These are phyloP conservation scores for Sphaerostilbella broomeana DNA, from an alignment of 2,329 filamentous ascomycete genomes.

Conservation along the genomic window DNA sequence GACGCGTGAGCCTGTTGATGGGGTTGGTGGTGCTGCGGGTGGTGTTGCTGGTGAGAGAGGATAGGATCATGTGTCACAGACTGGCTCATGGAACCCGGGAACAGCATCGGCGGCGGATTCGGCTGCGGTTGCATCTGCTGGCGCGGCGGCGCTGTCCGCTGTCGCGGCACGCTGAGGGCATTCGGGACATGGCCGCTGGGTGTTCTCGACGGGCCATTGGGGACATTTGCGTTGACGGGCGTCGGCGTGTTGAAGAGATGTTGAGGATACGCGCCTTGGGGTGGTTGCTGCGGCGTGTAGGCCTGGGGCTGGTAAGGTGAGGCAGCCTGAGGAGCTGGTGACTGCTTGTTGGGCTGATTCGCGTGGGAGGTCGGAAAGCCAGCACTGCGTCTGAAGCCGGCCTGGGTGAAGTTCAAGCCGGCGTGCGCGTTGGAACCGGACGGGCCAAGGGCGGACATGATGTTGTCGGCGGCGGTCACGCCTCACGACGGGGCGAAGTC, in stretches of 20 bases:
- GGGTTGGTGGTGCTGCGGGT: slow-evolving; percentile 28
- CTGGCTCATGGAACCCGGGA: slow-evolving; percentile 33
- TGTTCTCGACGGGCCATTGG: slow-evolving; percentile 40
- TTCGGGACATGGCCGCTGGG: slow-evolving; percentile 42
- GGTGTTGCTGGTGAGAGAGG: slow-evolving; percentile 36
- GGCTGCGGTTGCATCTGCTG: slow-evolving; percentile 40
- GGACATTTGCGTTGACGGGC: slow-evolving; percentile 41
- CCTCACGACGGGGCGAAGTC: slow-evolving; percentile 4
- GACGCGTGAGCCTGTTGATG: slow-evolving; percentile 27
- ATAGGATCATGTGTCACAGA: slow-evolving; percentile 37
- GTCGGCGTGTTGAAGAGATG: slow-evolving; percentile 46
- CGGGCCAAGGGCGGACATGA: slow-evolving; percentile 45
- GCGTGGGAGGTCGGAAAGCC: slow-evolving; percentile 42
- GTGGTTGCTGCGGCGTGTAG: slow-evolving; percentile 47
- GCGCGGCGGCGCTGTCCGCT: slow-evolving; percentile 38
- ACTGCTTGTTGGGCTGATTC: slow-evolving; percentile 48
- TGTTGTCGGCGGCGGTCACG: slow-evolving; percentile 15
- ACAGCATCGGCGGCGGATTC: slow-evolving; percentile 32
- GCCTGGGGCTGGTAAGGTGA: slow-evolving; percentile 49
- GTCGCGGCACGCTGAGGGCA: slow-evolving; percentile 38
- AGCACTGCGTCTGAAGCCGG: slow-evolving; percentile 39
- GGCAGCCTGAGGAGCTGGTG: slow-evolving; percentile 47
- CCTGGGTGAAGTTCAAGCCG: slow-evolving; percentile 47
- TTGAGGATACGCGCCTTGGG: slow-evolving; percentile 42
- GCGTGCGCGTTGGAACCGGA: slow-evolving; percentile 46